These are phyloP conservation scores for Russula olivacea DNA, from an alignment of 768 basidiomycete genomes.

Conservation along the genomic window DNA sequence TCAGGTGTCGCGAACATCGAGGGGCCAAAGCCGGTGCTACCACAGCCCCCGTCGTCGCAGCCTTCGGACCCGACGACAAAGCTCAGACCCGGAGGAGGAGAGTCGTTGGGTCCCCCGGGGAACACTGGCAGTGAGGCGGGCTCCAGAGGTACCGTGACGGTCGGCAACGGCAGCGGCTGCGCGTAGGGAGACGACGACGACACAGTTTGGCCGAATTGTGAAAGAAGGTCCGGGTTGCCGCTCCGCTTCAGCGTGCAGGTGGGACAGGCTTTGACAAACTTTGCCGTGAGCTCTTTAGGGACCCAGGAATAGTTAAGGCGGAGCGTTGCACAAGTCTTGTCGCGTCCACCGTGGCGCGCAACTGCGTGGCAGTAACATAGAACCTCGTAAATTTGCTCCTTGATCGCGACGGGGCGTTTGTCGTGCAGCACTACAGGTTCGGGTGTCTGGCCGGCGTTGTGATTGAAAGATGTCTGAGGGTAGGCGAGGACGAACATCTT, in stretches of 20 bases:
- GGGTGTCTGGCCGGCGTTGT: neutral
- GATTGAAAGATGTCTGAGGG: conserved; percentile 21
- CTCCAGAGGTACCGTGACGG: neutral
- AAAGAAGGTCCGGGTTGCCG: conserved; percentile 29
- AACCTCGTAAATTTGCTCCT: conserved; percentile 73
- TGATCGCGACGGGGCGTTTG: conserved; percentile 64
- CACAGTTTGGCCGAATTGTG: conserved; percentile 8
- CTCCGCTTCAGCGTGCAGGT: conserved; percentile 53
- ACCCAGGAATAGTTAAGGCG: conserved; percentile 74
- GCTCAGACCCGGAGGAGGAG: conserved; percentile 8
- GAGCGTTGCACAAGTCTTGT: conserved; percentile 66
- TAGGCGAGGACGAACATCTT: conserved; percentile 25
- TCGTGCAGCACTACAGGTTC: conserved; percentile 61
- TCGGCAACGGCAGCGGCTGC: neutral
- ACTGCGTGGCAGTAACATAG: conserved; percentile 67
- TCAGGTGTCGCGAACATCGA: conserved; percentile 18
- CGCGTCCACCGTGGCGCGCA: conserved; percentile 67
- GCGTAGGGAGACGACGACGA: neutral
- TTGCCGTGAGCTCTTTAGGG: conserved; percentile 75
- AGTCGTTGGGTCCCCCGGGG: conserved; percentile 15
- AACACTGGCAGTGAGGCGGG: neutral
- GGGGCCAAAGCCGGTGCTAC: neutral
- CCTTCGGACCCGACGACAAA: neutral
- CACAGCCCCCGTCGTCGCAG: neutral
- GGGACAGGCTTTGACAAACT: conserved; percentile 74